Base-by-base conservation (phyloP, 768 basidiomycete species). In the Cyathus striatus region DNA sequence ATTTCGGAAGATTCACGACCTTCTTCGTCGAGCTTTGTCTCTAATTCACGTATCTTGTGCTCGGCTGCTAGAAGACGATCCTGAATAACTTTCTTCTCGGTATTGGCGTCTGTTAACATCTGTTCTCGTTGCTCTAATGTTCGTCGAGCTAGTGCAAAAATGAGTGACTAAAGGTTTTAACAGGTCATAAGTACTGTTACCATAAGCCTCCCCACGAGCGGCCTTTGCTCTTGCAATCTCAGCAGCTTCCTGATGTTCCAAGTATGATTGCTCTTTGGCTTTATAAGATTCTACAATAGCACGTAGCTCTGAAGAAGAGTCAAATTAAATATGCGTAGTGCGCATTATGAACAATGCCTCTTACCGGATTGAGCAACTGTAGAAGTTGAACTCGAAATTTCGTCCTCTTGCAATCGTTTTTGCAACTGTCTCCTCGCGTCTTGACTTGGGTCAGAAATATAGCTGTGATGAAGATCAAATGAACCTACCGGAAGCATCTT, bases 181-280 rank as follows among this genome's bases (percentile, higher is more conserved):
- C 46, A n/a, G 7, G 4, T 23, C 22, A 6, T 22, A 16, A 12
- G 40, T 26, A 68, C 40, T 45, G n/a, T n/a, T n/a, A 87, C 87
- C 70, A 50, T 76, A 71, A 4, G 76, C 71, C 60, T 87, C 86
- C 3, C 75, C 75, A 13, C 82, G 75, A 37, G 78, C 75, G 12
- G 76, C 72, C 51, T 80, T 86, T 5, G 76, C 83, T 36, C 76
- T 70, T 5, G 77, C 79, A 40, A 86, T 78, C 53, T 90, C 86
- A 1, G 80, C 73, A 10, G 76, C 76, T 56, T 89, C 82, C 17
- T 86, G 69, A 7, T 76, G 74, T 35, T 73, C 71, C 23, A 79
- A 73, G 44, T 79, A 78, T 1, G 70, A 64, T 38, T 75, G 70
- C 24, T 78, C 72, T 53, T 87, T 86, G 23, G 73, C 63, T 54